phyloP scores from a whole-genome alignment of 768 basidiomycete genomes.

The Tubosaeta sp. region DNA sequence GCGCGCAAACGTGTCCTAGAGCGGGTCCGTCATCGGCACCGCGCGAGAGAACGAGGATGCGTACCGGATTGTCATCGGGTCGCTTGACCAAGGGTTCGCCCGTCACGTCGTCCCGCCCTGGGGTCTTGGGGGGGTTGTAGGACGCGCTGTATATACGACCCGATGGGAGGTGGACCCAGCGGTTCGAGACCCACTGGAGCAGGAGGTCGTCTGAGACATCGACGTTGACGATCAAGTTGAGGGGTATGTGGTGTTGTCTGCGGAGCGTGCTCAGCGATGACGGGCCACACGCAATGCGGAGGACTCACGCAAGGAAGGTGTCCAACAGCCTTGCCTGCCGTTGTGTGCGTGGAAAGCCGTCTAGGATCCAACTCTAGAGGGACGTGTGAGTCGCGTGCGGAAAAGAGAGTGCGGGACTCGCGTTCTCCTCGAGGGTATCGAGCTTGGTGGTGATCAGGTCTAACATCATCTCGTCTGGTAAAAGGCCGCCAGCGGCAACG shows the following conservation, averaged over 20 bases:
- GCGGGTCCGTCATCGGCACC: constrained; percentile 4
- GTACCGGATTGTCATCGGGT: constrained; percentile 82
- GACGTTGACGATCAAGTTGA: constrained; percentile 78
- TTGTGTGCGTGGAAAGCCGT: constrained; percentile 87
- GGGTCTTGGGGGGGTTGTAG: constrained; percentile 76
- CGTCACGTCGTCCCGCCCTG: constrained; percentile 79
- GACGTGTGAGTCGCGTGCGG: constrained; percentile 6
- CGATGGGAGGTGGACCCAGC: constrained; percentile 82
- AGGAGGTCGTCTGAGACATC: constrained; percentile 82
- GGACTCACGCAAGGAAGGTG: constrained; percentile 57
- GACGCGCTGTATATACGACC: constrained; percentile 85
- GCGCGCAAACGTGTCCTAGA: constrained; percentile 70
- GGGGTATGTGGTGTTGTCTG: constrained; percentile 58
- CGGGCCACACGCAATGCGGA: background rate
- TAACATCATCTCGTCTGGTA: constrained; percentile 77
- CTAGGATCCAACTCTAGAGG: constrained; percentile 79
- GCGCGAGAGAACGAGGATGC: constrained; percentile 22
- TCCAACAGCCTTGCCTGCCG: constrained; percentile 77
- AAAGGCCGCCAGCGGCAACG: constrained; percentile 69
- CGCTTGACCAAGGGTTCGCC: constrained; percentile 78
- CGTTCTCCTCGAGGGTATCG: constrained; percentile 56
- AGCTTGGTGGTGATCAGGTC: constrained; percentile 70
- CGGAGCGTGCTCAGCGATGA: background rate
- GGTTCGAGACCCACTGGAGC: constrained; percentile 74
- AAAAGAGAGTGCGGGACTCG: constrained; percentile 15